Percentiles rank a stretch among this genome's conserved stretches.
phyloP scores from a whole-genome alignment of 2,329 filamentous ascomycete genomes.

The Verticillium klebahnii region DNA sequence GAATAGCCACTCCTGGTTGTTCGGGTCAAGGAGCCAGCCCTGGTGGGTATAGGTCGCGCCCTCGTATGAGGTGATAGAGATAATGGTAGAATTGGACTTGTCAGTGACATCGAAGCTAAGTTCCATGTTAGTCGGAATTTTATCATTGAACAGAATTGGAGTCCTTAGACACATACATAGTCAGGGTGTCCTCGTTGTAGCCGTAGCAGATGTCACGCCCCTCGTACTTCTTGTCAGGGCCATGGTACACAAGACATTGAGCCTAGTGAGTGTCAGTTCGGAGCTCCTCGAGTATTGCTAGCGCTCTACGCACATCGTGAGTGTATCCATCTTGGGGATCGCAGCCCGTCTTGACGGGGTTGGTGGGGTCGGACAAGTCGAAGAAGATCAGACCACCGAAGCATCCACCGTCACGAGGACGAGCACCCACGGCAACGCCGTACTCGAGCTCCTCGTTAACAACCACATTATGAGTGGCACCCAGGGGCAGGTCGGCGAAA shows the following conservation, averaged over 20 bases:
- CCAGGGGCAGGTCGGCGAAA: conserved; percentile 22
- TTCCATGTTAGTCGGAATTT: not conserved
- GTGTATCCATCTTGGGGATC: conserved; percentile 42
- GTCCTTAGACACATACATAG: conserved; percentile 24
- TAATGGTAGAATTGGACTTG: conserved; percentile 38
- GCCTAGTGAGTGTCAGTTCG: conserved; percentile 21
- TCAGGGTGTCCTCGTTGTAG: conserved; percentile 45
- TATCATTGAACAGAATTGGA: not conserved
- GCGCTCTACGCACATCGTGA: conserved; percentile 34
- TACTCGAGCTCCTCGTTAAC: conserved; percentile 39
- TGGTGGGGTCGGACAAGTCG: conserved; percentile 44
- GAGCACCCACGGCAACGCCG: conserved; percentile 35
- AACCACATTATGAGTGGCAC: conserved; percentile 43
- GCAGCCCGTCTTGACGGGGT: conserved; percentile 43
- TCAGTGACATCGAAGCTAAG: conserved; percentile 41
- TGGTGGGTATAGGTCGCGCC: conserved; percentile 52
- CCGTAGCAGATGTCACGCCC: conserved; percentile 47
- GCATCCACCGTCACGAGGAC: conserved; percentile 32
- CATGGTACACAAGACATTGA: conserved; percentile 47
- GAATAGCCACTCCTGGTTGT: conserved; percentile 35
- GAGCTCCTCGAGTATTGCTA: conserved; percentile 40
- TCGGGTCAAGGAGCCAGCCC: conserved; percentile 42
- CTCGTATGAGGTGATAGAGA: conserved; percentile 48
- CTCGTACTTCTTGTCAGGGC: conserved; percentile 37
- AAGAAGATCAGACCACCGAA: conserved; percentile 48